These are phyloP conservation scores for Sclerotinia trifoliorum DNA, from an alignment of 2,329 filamentous ascomycete species.

Conservation along the genomic window DNA sequence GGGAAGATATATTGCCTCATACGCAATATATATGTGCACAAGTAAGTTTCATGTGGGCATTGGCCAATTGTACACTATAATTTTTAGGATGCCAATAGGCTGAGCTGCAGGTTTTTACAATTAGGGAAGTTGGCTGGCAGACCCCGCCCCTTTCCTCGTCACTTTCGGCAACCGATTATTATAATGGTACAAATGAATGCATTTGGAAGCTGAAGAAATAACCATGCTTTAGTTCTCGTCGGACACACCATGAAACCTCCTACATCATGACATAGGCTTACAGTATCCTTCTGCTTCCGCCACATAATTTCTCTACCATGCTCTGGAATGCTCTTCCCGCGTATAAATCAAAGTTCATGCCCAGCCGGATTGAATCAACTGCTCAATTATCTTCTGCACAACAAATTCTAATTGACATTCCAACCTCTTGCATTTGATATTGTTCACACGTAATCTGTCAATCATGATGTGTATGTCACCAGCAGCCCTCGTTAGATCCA, in stretches of 20 bases:
- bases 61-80: neutral
- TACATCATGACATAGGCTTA: neutral
- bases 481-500: neutral
- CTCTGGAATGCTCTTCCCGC: neutral
- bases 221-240: neutral
- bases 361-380: neutral
- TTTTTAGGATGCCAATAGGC: neutral
- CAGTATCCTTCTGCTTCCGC: no score
- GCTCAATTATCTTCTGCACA: neutral
- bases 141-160: neutral
- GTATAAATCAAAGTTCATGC: neutral
- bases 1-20: neutral
- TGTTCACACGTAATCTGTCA: neutral
- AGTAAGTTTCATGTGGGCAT: neutral
- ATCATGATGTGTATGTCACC: neutral
- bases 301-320: neutral
- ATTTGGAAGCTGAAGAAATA: neutral
- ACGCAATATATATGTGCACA: neutral
- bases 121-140: neutral
- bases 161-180: neutral
- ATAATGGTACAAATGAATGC: no score
- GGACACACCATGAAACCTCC: neutral
- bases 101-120: neutral
- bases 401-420: neutral
- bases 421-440: neutral